Conservation (phyloP, 495 filamentous ascomycete genomes). For the Lasiosphaeria miniovina region DNA sequence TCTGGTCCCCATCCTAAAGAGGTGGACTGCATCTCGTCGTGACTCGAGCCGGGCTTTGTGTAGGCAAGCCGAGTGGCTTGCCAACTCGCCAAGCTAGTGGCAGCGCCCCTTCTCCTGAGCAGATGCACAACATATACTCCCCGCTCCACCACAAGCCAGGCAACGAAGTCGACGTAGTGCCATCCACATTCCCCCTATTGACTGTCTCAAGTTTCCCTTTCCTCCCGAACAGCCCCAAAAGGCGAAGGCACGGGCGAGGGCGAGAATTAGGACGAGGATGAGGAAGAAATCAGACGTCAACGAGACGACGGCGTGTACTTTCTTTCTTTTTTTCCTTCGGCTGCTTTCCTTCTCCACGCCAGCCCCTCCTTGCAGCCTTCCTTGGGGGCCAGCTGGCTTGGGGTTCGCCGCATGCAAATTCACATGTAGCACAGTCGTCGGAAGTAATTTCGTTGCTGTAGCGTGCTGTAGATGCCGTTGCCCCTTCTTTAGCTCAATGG, state of each 20-base stretch:
- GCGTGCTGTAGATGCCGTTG: background rate
- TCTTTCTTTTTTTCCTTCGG: no score
- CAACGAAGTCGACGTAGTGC: background rate
- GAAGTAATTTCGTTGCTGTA: background rate
- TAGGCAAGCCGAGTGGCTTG: constrained; percentile 8
- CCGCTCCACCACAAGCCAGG: background rate
- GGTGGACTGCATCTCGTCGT: constrained; percentile 7
- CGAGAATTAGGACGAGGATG: no score
- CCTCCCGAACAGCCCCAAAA: no score
- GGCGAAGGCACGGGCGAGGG: no score
- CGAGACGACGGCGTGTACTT: no score
- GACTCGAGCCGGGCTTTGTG: constrained; percentile 3
- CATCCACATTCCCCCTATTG: no score
- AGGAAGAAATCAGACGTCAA: no score
- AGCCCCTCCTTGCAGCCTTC: no score
- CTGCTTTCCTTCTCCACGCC: no score
- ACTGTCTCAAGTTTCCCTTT: no score
- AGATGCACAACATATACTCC: constrained; percentile 7
- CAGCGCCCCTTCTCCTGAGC: background rate
- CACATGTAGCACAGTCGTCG: background rate
- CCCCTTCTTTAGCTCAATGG: background rate
- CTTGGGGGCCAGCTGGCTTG: no score
- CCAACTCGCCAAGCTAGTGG: constrained; percentile 7
- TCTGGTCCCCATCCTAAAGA: constrained; percentile 3
- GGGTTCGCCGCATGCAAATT: background rate